Percentiles rank a stretch among this genome's conserved stretches.
These are phyloP conservation scores for Iberis pinnata DNA, from an alignment of 345 rosid species.

Conservation along the genomic window DNA sequence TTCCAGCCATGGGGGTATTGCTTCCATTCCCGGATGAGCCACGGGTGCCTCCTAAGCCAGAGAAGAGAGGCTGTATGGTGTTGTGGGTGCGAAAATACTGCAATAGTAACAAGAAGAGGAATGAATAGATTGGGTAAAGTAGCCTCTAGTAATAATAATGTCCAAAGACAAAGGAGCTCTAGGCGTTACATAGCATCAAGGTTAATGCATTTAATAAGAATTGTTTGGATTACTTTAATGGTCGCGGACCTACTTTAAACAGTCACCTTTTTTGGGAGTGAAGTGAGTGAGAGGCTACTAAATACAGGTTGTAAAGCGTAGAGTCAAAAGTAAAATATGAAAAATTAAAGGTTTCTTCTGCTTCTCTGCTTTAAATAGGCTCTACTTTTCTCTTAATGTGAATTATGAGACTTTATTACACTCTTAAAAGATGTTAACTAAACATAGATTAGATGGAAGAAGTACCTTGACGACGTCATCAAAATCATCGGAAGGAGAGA, in stretches of 20 bases:
- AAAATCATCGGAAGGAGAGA: slow-evolving; percentile 79
- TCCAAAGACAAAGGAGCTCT: not conserved
- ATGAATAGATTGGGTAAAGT: not conserved
- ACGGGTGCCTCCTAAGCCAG: slow-evolving; percentile 48
- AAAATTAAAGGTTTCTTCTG: slow-evolving; percentile 5
- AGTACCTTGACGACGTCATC: slow-evolving; percentile 87
- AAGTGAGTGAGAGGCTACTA: slow-evolving; percentile 9
- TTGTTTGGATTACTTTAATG: too few species aligned
- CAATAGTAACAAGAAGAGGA: slow-evolving; percentile 6
- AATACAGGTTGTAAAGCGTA: slow-evolving; percentile 24
- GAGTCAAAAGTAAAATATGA: slow-evolving; percentile 28
- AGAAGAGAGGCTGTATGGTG: slow-evolving; percentile 71
- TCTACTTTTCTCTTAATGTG: slow-evolving; percentile 11
- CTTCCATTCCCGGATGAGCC: slow-evolving; percentile 39
- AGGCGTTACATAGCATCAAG: slow-evolving; percentile 17
- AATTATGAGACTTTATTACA: not conserved
- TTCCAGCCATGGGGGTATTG: slow-evolving; percentile 45
- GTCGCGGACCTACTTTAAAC: too few species aligned
- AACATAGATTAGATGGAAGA: not conserved
- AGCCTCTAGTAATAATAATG: too few species aligned
- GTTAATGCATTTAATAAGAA: too few species aligned
- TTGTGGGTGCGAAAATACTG: slow-evolving; percentile 83
- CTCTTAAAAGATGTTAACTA: not conserved
- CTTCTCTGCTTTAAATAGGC: too few species aligned
- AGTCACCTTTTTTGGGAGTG: not conserved